Conservation (phyloP, 805 yeast genomes). For the Cyberlindnera bimundalis region DNA sequence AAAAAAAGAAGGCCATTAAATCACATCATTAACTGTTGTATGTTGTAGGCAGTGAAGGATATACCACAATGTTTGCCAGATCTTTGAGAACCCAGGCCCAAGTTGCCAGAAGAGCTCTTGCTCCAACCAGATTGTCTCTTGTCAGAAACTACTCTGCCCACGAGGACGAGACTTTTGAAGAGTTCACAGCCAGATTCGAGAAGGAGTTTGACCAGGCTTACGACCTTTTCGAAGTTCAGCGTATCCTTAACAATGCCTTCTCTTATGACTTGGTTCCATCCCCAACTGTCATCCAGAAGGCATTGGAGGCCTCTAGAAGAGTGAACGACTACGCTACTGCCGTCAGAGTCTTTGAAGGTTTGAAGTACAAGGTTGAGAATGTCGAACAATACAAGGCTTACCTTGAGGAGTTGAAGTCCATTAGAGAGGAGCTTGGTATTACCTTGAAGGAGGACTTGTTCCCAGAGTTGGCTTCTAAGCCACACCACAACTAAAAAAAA, state of each 20-base stretch:
- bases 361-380: constrained; percentile 94
- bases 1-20: constrained; percentile 1
- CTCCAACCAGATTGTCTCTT: constrained; percentile 13
- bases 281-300: constrained; percentile 92
- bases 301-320: constrained; percentile 96
- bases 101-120: constrained; percentile 17
- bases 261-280: constrained; percentile 98
- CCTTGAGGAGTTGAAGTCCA: constrained; percentile 88
- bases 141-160: constrained; percentile 72
- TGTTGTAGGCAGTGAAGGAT: too few relatives aligned
- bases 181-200: constrained; percentile 82
- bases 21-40: too few relatives aligned
- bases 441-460: constrained; percentile 90
- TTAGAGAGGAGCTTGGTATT: constrained; percentile 89
- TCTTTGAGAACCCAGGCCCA: constrained; percentile 19
- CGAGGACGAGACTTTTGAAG: constrained; percentile 93
- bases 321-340: constrained; percentile 99
- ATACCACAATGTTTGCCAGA: constrained; percentile 15
- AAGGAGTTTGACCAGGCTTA: constrained; percentile 94
- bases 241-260: constrained; percentile 96
- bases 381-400: constrained; percentile 92
- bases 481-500: constrained; percentile 23
- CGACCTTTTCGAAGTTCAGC: constrained; percentile 82
- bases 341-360: constrained; percentile 95
- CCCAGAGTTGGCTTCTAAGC: constrained; percentile 32